Evolutionary conservation across 106 monocot genomes (phyloP).

Genomic region (Chionographis japonica): DNA sequence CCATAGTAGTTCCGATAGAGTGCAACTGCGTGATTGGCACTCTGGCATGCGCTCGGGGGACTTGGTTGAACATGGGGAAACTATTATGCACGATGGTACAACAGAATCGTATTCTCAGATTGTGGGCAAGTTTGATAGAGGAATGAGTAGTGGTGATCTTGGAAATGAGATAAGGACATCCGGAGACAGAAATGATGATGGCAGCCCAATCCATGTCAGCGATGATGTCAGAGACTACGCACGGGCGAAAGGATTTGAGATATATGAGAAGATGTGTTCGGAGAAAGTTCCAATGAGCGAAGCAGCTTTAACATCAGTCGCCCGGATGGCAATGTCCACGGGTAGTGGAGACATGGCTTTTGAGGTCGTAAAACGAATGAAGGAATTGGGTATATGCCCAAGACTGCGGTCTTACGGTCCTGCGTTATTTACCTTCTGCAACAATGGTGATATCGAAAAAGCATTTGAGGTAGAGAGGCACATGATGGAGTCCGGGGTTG

Average conservation of each 20-base stretch:
- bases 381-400: constrained; percentile 29
- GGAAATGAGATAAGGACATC: neutral
- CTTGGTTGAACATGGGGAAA: neutral
- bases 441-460: constrained; percentile 43
- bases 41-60: neutral
- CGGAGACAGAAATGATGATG: neutral
- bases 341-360: constrained; percentile 61
- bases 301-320: constrained; percentile 71
- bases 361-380: constrained; percentile 50
- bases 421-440: constrained; percentile 47
- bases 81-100: no score
- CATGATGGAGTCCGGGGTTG: constrained; percentile 49
- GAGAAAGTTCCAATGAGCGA: constrained; percentile 44
- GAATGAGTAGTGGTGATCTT: neutral
- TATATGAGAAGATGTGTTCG: constrained; percentile 57
- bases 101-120: no score
- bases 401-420: constrained; percentile 68
- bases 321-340: constrained; percentile 63
- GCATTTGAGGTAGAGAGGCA: constrained; percentile 67
- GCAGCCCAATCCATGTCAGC: constrained; percentile 29
- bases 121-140: neutral
- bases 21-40: no score
- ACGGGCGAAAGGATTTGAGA: constrained; percentile 54
- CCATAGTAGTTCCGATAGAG: neutral
- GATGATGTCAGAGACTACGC: constrained; percentile 53